Evolutionary conservation across 169 alveolate genomes (phyloP), one percentile per base, ranked within the genome.

Genomic region (Besnoitia besnoiti): DNA sequence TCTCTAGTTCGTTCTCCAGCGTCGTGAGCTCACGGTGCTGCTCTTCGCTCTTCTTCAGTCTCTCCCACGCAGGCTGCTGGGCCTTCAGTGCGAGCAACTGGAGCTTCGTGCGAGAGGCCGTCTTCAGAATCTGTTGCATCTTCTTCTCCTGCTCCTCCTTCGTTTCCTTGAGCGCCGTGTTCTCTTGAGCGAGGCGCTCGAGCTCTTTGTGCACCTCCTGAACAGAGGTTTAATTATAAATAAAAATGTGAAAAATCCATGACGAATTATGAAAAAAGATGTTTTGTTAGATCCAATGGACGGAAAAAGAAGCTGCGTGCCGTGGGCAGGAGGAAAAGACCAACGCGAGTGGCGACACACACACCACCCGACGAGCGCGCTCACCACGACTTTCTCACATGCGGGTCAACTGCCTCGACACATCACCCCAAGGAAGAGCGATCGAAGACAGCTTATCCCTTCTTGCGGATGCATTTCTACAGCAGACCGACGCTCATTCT

Each of bases 81-180:
- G 79, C 79, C 79, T 62, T 62, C 79, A 62, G 39, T 5, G 79
- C 79, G 33, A 62, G 79, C 33, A 62, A 27, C 79, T 33, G 79
- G 14, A 33, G 44, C 5, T 62, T 62, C 79, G 79, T 62, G 14
- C 79, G 79, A 8, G 79, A 62, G 79, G 79, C 79, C 8, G 44
- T 62, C 39, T 62, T 62, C 44, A 62, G 7, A 33, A 62, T 62
- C 79, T 62, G 79, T 8, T 24, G 79, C 44, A 62, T 24, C 33
- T 62, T 62, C 14, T 12, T 24, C 33, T 62, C 79, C 33, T 62
- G 79, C 79, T 62, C 14, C 7, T 30, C 39, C 33, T 33, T 62
- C 19, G 7, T 27, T 62, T 62, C 79, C 7, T 33, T 8, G 79
- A 62, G 79, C 7, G 44, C 33, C 39, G 79, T 24, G 79, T 62